Evolutionary conservation across 768 basidiomycete species (phyloP).

Genomic region (Tricholoma bakamatsutake): DNA sequence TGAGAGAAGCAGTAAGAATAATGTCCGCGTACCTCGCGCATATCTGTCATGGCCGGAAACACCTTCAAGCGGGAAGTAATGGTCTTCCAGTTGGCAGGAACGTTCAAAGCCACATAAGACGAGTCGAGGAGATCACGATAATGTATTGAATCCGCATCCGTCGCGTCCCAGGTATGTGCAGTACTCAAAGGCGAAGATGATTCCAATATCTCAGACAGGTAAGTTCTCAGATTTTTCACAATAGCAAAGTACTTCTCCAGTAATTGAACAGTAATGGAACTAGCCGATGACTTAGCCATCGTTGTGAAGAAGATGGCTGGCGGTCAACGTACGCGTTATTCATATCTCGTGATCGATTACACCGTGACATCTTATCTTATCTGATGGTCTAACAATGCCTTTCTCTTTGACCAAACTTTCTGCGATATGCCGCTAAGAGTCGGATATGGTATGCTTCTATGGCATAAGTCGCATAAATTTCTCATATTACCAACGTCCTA

Average conservation of each 20-base stretch:
- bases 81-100: conserved; percentile 5
- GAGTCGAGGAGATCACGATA: conserved; percentile 36
- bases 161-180: conserved; percentile 8
- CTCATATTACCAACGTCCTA: background rate
- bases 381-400: background rate
- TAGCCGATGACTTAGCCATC: background rate
- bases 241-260: conserved; percentile 39
- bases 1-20: background rate
- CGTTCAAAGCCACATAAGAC: conserved; percentile 39
- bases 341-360: background rate
- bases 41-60: conserved; percentile 38
- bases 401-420: background rate
- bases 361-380: conserved; percentile 7
- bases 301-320: background rate
- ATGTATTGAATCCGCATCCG: conserved; percentile 18
- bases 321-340: conserved; percentile 13
- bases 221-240: conserved; percentile 32
- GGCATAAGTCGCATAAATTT: background rate
- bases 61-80: conserved; percentile 18
- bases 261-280: conserved; percentile 20
- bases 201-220: conserved; percentile 34
- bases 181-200: conserved; percentile 1
- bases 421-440: conserved; percentile 32
- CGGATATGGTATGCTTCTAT: conserved; percentile 36
- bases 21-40: conserved; percentile 43